Base-by-base conservation (phyloP, 1,139 yeast genomes). In the Yamadazyma spencermartinsiae region DNA sequence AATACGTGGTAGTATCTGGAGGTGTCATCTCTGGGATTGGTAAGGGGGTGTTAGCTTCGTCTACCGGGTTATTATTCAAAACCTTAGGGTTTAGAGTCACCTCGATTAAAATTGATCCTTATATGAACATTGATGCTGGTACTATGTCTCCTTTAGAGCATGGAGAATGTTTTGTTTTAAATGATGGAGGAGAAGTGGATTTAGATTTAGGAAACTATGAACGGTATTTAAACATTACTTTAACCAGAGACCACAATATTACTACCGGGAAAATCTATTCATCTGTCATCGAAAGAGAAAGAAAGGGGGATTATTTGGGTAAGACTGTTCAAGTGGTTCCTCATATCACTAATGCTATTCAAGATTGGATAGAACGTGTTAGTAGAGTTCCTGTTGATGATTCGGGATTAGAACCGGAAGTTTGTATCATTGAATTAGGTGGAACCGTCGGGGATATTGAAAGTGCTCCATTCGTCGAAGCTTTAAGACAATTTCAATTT, bases 251-350 rank as follows among this genome's bases (percentile, higher is more conserved):
- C 63, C 98, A 92, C 69, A 92, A 92, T 69, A 90, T 92, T 61
- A 92, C 99, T 50, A 92, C 99, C 27, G 99, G 99, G 63, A 92
- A 92, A 64, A 88, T 92, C 51, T 92, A 92, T 68, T 85, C 90
- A 41, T 87, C 85, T 51, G 98, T 92, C 42, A 92, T 92, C 59
- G 94, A 90, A 61, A 83, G 79, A 58, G 99, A 92, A 71, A 82
- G 99, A 69, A 87, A 80, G 48, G 99, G 99, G 56, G 98, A 92
- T 63, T 92, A 92, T 58, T 76, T 92, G 57, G 99, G 99, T 55
- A 94, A 94, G 63, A 92, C 99, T n/a, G 99, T 92, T 38, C 98
- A 94, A 70, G 96, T 92, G 50, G 99, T 92, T 50, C 99, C 99
- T 34, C 99, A 92, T 62, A 77, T 92, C 54, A 92, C 99, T 47